Evolutionary conservation across 176 grass and related monocot genomes (phyloP), one percentile per base, ranked within the genome.

Genomic region (Alopecurus myosuroides): DNA sequence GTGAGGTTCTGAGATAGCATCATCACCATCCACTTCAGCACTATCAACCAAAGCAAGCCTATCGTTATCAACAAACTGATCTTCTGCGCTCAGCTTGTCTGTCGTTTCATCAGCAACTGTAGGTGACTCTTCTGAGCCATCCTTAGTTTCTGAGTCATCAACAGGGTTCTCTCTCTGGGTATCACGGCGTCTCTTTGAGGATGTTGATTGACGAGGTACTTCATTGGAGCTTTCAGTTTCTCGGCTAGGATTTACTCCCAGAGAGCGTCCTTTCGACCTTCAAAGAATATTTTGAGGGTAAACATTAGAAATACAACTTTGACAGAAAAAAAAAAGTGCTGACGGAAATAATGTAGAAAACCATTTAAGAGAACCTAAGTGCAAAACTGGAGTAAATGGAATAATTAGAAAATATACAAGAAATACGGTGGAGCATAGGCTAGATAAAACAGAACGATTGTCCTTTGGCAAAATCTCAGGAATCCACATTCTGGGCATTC

Each of bases 1-100:
- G 60, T 85, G 85, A 74, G 85, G 83, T 66, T 94, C 89, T 83
- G 88, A 94, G 40, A 76, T 89, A 82, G 85, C 83, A 66, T 94
- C 93, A 33, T 93, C 95, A 69, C 82, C 87, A 82, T 90, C 92
- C 46, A 45, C 61, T 79, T 94, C 96, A 84, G 80, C 87, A 85
- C 89, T 93, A 84, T 95, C 92, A 81, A 65, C 78, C 67, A 92
- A 82, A 71, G 87, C 81, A 25, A 92, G 61, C 72, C 58, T 88
- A 53, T 90, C 92, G 48, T 79, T 72, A 44, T 85, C 88, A 85
- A 83, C 86, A 84, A 57, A 86, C 46, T 79, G 88, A 73, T 91
- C 88, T 84, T 95, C 95, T 62, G 81, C 62, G 63, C 82, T 94
- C 33, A 88, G 53, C 84, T 95, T 91, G 68, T 95, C 82, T 80